A percentile compares a stretch with the other conserved stretches of the same genome.
These are phyloP conservation scores for Skeletonema costatum DNA, from an alignment of 108 stramenopile genomes.

Conservation along the genomic window DNA sequence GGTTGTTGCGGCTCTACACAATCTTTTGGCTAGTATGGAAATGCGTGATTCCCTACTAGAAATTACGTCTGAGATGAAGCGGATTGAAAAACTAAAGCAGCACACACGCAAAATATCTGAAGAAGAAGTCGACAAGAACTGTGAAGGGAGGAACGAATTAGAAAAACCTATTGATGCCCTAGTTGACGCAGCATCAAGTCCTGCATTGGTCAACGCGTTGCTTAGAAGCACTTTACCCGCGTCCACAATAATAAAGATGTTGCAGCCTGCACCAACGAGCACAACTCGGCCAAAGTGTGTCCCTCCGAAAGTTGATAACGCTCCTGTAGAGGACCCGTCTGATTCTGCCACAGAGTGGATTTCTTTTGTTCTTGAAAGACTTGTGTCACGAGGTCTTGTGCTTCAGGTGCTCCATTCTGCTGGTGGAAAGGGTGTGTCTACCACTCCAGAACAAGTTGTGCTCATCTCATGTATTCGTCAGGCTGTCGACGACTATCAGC, in stretches of 20 bases:
- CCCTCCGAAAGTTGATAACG: background rate
- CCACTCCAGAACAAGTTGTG: conserved; percentile 79
- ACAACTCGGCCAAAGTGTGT: conserved; percentile 31
- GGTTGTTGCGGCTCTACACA: conserved; percentile 72
- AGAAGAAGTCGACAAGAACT: background rate
- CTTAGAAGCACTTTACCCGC: conserved; percentile 66
- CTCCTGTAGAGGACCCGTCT: conserved; percentile 33
- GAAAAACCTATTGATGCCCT: conserved; percentile 23
- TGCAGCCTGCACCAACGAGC: conserved; percentile 9
- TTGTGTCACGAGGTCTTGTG: conserved; percentile 59
- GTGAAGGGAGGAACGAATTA: background rate
- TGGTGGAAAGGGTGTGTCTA: conserved; percentile 19
- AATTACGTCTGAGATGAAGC: conserved; percentile 30
- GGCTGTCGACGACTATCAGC: conserved; percentile 49
- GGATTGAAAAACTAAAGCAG: conserved; percentile 22
- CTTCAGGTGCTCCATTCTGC: conserved; percentile 47
- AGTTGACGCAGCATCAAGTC: conserved; percentile 35
- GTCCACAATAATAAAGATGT: conserved; percentile 27
- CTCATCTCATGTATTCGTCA: conserved; percentile 67
- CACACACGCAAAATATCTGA: conserved; percentile 1
- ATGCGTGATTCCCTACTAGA: conserved; percentile 32
- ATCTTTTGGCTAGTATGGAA: conserved; percentile 51
- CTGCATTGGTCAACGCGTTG: conserved; percentile 50
- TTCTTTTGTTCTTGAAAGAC: conserved; percentile 53
- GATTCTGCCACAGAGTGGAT: conserved; percentile 89